Percentiles rank a stretch among this genome's conserved stretches.
phyloP scores from a whole-genome alignment of 805 yeast species.

The Kluyveromyces dobzhanskii region DNA sequence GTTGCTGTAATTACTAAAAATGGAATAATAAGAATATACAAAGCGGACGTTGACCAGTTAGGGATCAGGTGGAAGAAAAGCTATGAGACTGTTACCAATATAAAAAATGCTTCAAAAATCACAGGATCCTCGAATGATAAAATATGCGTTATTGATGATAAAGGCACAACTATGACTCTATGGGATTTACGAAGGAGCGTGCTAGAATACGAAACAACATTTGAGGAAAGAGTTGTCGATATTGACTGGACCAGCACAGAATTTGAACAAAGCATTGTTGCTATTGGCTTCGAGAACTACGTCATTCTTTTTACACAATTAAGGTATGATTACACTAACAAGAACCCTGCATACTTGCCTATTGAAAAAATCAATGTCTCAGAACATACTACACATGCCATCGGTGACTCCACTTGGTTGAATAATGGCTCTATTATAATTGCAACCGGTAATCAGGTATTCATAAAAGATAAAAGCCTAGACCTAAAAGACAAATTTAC shows the following conservation, averaged over 20 bases:
- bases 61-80: conserved; percentile 47
- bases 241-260: conserved; percentile 81
- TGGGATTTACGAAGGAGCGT: conserved; percentile 72
- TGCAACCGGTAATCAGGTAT: conserved; percentile 86
- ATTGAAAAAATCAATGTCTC: conserved; percentile 66
- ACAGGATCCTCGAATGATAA: conserved; percentile 73
- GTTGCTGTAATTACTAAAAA: conserved; percentile 48
- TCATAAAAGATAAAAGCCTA: conserved; percentile 63
- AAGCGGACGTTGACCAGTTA: conserved; percentile 28
- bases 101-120: conserved; percentile 42
- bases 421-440: conserved; percentile 68
- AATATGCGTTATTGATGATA: conserved; percentile 60
- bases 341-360: conserved; percentile 66
- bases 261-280: conserved; percentile 59
- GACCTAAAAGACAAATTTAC: conserved; percentile 48
- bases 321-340: conserved; percentile 82
- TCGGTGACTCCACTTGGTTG: conserved; percentile 89
- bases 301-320: conserved; percentile 71
- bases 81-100: conserved; percentile 46
- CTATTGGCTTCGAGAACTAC: conserved; percentile 63
- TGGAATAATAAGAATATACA: conserved; percentile 45
- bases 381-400: conserved; percentile 64
- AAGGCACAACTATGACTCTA: conserved; percentile 46
- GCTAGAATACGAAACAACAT: conserved; percentile 48
- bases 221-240: conserved; percentile 45